Base-by-base conservation (phyloP, 441 rosid species). In the Raphanus hybrid region DNA sequence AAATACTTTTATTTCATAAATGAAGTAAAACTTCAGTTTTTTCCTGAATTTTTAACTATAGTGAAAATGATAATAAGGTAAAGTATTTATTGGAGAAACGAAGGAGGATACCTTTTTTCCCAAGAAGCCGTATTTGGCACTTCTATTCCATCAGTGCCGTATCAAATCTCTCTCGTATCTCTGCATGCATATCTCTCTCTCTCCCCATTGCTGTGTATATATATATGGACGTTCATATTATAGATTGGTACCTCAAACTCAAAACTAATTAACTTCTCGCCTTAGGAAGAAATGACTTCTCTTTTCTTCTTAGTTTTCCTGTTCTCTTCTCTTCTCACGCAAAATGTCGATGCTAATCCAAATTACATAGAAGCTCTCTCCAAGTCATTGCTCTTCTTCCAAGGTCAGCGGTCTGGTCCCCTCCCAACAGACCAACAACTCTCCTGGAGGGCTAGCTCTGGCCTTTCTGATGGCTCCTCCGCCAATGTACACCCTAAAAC, bases 371-470 rank as follows among this genome's bases (percentile, higher is more conserved):
- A 94, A 8, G 98, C 98, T 11, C 82, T 94, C 5, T 83, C 88
- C 11, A 94, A 90, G 80, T 92, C 98, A 64, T 69, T 94, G 6
- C 34, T 94, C 73, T 94, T 94, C 84, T 94, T 94, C 74, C 91
- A 94, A 78, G 98, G 92, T 5, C 98, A 94, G 87, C 84, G 96
- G 74, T 92, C 98, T 0, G 98, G 97, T 58, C 85, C 75, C 67
- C 89, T 92, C 34, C 90, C 95, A 27, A n/a, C 68, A 16, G 78
- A 79, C 48, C 93, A 91, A 72, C 74, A 77, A 35, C 5, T 94
- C 70, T 37, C 82, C 6, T 94, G 98, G 98, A 86, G 97, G 85
- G 88, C 93, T 61, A 78, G 27, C 60, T 92, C 97, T 1, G 98
- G 90, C 63, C 92, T 94, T 65, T 82, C 91, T 0, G 98, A 93